phyloP scores from a whole-genome alignment of 225 moss, liverwort and hornwort genomes.

The Rhytidiadelphus loreus region DNA sequence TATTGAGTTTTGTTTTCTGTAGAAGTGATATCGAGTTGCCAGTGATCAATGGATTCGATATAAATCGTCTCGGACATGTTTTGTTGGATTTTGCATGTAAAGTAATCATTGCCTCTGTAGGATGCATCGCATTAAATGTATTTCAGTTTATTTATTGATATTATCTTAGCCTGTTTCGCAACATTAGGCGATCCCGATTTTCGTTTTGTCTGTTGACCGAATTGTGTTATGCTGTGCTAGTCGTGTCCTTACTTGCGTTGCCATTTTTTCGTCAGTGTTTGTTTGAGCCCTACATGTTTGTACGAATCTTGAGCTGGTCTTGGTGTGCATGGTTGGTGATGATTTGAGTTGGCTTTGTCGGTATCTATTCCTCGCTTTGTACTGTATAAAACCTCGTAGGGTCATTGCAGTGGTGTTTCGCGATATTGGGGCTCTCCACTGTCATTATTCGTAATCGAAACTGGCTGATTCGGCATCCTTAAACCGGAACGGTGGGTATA shows the following conservation, averaged over 20 bases:
- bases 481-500: neutral
- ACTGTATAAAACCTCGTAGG: no score
- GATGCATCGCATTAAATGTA: neutral
- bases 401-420: neutral
- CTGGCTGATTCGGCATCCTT: neutral
- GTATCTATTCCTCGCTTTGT: neutral
- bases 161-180: neutral
- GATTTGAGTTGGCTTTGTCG: neutral
- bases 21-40: neutral
- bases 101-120: neutral
- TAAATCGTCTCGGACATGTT: neutral
- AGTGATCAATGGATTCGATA: neutral
- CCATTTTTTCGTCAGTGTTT: neutral
- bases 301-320: neutral
- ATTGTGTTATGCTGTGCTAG: neutral
- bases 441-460: no score
- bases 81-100: neutral
- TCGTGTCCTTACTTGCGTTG: neutral
- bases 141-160: neutral
- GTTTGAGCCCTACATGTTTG: neutral
- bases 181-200: neutral
- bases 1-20: neutral
- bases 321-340: neutral
- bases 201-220: neutral
- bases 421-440: neutral